Evolutionary conservation across 768 basidiomycete species (phyloP), one percentile per base, ranked within the genome.

Genomic region (Lactarius pseudohatsudake): DNA sequence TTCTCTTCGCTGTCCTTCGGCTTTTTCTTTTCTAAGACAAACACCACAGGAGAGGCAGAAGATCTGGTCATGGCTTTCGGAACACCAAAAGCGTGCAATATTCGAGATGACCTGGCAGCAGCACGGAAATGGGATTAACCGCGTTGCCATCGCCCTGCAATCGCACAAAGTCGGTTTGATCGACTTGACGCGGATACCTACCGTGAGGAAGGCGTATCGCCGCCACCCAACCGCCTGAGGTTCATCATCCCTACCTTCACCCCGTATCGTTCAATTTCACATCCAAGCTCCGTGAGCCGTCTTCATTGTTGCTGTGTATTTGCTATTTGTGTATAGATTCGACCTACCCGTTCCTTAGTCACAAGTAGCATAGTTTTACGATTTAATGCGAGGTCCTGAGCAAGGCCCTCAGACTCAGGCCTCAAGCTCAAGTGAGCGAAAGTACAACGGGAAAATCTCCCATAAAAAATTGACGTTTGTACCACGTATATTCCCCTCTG

Each of bases 71-170:
- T 71, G 70, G 70, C 62, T 53, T 26, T 70, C 70, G 30, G 57
- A 61, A 41, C 58, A 60, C 13, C 62, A 61, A 59, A 59, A 66
- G 53, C 70, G 68, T 38, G 68, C 68, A 28, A 64, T 71, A 58
- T 71, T 71, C 56, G 70, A 71, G 65, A 64, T 71, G 56, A 65
- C 67, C 18, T 71, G 70, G 70, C 70, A 69, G 45, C 68, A 69
- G 59, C 68, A 36, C n/a, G 30, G 53, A 34, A 74, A 77, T 13
- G 74, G 83, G 47, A 62, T 64, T 18, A 85, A 87, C 74, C 81
- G 90, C 43, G 81, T 92, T 72, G 88, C 88, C 5, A 73, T 92
- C 70, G 88, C 88, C 22, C 76, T 92, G 72, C 88, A 90, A 75
- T 85, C 84, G 67, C 81, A 81, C 61, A 77, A 81, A 41, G 89